Base-by-base conservation (phyloP, 352 stramenopile genomes). In the Phytophthora syringae region DNA sequence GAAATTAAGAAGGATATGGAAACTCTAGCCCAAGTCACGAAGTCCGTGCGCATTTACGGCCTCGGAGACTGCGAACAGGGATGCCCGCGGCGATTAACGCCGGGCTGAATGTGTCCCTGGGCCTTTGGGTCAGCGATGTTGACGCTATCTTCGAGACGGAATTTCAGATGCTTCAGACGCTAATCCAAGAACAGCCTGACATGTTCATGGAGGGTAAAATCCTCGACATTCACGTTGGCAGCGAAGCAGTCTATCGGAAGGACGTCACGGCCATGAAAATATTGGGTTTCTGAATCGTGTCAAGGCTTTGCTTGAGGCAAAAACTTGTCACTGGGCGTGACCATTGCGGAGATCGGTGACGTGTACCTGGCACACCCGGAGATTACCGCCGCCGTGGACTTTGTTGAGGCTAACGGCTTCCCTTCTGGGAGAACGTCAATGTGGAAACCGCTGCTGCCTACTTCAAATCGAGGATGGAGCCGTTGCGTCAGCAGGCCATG, bases 291-390 rank as follows among this genome's bases (percentile, higher is more conserved):
- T 87, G 30, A 53, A 74, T 2, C 45, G 71, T n/a, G 59, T 89
- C 62, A 89, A 88, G 50, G 42, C 22, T 7, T 40, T 86, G 9
- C 44, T 74, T 3, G n/a, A 10, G 1, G 27, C 52, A 0, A 54
- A 78, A 16, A 44, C 18, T n/a, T 37, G 2, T 57, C 71, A 9
- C 69, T 88, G 7, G 78, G 77, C 2, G 65, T 91, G 18, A 86
- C 84, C 1, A 89, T 90, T 36, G 77, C 82, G 0, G 84, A 93
- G 55, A 89, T 91, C 37, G 75, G 73, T 3, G 84, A 91, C 58
- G 67, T 78, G 12, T 89, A 90, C 57, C n/a, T 89, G 7, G 51
- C 64, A 11, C 58, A 88, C 56, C 70, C 79, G 1, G 63, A 80
- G 27, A 60, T 93, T 2, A 55, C 79, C 10, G 54, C 78, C 0